phyloP scores from a whole-genome alignment of 2,329 filamentous ascomycete species.

The Trichoderma sp. region DNA sequence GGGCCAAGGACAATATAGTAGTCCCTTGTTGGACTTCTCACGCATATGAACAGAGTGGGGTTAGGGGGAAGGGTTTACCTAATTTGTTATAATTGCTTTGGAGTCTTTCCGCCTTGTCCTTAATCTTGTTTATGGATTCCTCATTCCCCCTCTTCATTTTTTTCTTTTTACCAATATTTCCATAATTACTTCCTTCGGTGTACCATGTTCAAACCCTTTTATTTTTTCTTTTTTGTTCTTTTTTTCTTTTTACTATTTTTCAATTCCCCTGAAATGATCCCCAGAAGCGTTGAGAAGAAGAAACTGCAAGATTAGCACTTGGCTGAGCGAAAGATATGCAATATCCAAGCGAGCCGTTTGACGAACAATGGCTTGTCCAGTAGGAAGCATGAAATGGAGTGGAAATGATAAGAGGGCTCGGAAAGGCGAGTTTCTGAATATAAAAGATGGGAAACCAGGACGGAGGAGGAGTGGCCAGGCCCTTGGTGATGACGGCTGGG shows the following conservation, averaged over 20 bases:
- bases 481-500: not conserved
- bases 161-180: slow-evolving; percentile 19
- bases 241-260: not conserved
- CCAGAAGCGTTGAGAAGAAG: slow-evolving; percentile 13
- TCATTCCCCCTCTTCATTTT: slow-evolving; percentile 20
- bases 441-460: not conserved
- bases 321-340: not conserved
- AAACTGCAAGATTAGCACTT: not conserved
- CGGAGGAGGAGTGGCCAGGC: not conserved
- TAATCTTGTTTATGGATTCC: slow-evolving; percentile 23
- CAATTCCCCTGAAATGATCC: slow-evolving; percentile 7
- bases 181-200: slow-evolving; percentile 19
- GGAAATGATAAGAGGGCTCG: not conserved
- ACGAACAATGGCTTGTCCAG: slow-evolving; percentile 8
- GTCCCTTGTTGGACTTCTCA: slow-evolving; percentile 24
- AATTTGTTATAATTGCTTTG: slow-evolving; percentile 43
- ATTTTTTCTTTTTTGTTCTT: not conserved
- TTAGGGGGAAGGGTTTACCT: slow-evolving; percentile 33
- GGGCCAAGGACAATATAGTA: slow-evolving; percentile 22
- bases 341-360: slow-evolving; percentile 1
- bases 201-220: slow-evolving; percentile 13
- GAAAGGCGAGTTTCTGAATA: not conserved
- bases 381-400: not conserved
- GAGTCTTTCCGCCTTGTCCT: slow-evolving; percentile 27
- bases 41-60: slow-evolving; percentile 17